Evolutionary conservation across 257 asterid species (phyloP), one percentile per base, ranked within the genome.

Genomic region (Striga asiatica): DNA sequence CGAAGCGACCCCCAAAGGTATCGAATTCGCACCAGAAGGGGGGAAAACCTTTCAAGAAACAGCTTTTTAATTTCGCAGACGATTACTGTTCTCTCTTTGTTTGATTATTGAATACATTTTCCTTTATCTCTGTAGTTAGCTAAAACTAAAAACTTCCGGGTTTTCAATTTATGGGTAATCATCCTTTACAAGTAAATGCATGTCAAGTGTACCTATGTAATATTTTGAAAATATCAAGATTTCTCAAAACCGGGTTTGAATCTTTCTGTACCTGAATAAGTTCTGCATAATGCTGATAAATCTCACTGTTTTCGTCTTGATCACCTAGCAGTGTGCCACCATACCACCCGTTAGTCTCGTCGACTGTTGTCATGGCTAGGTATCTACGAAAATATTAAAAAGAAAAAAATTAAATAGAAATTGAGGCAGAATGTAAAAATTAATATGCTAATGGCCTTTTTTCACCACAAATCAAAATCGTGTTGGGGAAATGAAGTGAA

Each of bases 271-370:
- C 99, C 93, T 92, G 95, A 70, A 82, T 79, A 56, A 92, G 93
- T 76, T 81, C 83, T 27, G 99, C 95, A 71, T 92, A 92, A 66
- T 88, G 97, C 69, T 64, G 84, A 73, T 77, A 92, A 67, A 86
- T 81, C 56, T 73, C 85, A 39, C 93, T 84, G 78, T 28, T 78
- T 66, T 88, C 97, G 42, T 88, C 95, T 76, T 76, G 94, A 74
- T 84, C 97, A 13, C 95, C 99, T 52, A 92, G 78, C 68, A 92
- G 69, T 5, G 91, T 77, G 45, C 99, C 97, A 2, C 99, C 97
- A 59, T 81, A 92, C 99, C 99, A 92, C 59, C 97, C 97, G 72
- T 82, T 84, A 37, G 91, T 68, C 75, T 88, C 95, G 17, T 88
- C 78, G 11, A 77, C 77, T 12, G 93, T 74, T 22, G 86, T 92